A percentile compares a stretch with the other conserved stretches of the same genome.
phyloP scores from a whole-genome alignment of 176 grass and related monocot genomes.

The Lolium perenne region DNA sequence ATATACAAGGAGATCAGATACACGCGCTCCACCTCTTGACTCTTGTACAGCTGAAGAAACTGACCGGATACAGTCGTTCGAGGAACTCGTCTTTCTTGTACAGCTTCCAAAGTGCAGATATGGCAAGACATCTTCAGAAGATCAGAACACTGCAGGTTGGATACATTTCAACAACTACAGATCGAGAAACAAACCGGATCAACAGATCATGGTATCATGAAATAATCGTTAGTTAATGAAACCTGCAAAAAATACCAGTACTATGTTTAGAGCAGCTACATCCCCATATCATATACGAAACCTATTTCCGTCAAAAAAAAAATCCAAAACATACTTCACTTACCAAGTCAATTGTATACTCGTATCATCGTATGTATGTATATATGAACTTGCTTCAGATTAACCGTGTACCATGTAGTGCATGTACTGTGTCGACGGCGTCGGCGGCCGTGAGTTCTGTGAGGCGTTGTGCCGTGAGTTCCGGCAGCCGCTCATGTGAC shows the following conservation, averaged over 20 bases:
- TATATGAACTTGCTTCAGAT: conserved; percentile 49
- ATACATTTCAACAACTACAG: background rate
- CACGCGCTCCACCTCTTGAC: no score
- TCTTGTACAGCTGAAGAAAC: no score
- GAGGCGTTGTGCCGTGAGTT: no score
- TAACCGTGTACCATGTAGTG: conserved; percentile 45
- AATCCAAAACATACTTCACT: conserved; percentile 1
- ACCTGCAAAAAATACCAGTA: conserved; percentile 70
- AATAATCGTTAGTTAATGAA: conserved; percentile 36
- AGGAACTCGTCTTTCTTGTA: no score
- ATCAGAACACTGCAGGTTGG: background rate
- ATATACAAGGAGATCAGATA: no score
- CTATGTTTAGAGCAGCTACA: conserved; percentile 75
- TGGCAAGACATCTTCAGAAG: background rate
- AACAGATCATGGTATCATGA: conserved; percentile 12
- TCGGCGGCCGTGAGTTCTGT: conserved; percentile 23
- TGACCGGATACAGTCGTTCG: no score
- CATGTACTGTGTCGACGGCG: conserved; percentile 30
- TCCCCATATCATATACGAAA: conserved; percentile 48
- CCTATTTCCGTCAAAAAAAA: background rate
- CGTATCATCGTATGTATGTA: background rate
- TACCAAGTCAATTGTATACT: conserved; percentile 7
- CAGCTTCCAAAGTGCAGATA: no score
- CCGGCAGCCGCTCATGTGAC: conserved; percentile 53
- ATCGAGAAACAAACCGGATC: background rate